Evolutionary conservation across 2,329 filamentous ascomycete genomes (phyloP).

Genomic region (Paraphaeosphaeria minitans): DNA sequence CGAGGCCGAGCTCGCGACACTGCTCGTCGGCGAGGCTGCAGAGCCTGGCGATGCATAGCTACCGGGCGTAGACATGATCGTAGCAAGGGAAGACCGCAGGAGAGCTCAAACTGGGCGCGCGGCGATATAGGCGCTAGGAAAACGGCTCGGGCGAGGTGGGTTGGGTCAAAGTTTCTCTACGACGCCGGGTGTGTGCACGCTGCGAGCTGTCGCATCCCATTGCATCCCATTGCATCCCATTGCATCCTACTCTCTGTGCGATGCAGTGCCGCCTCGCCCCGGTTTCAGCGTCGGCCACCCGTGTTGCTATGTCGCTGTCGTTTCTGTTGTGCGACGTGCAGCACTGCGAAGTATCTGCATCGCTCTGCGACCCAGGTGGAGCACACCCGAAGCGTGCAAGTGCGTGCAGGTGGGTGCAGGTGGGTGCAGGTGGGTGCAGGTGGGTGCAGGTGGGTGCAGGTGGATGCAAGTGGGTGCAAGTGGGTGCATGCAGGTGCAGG

Average conservation of each 20-base stretch:
- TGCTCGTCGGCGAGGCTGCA: not conserved
- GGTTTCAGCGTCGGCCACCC: constrained; percentile 3
- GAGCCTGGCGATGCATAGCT: constrained; percentile 3
- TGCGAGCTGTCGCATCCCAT: constrained; percentile 2
- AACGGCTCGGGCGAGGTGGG: not conserved
- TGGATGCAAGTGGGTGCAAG: not conserved
- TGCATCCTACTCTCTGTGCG: not conserved
- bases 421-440: no score
- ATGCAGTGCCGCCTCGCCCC: not conserved
- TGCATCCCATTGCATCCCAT: constrained; percentile 1
- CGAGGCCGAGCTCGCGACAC: not conserved
- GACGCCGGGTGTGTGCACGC: not conserved
- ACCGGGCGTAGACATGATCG: not conserved
- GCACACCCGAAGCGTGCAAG: not conserved
- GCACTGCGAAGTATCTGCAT: not conserved
- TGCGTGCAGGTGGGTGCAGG: not conserved
- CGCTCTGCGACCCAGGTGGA: not conserved
- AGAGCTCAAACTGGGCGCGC: not conserved
- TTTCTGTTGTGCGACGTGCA: not conserved
- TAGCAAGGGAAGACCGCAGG: not conserved
- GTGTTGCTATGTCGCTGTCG: not conserved
- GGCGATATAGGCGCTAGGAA: not conserved
- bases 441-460: no score
- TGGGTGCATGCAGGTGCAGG: not conserved
- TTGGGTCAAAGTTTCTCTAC: not conserved